phyloP scores from a whole-genome alignment of 495 filamentous ascomycete genomes.

The Diplogelasinospora grovesii region DNA sequence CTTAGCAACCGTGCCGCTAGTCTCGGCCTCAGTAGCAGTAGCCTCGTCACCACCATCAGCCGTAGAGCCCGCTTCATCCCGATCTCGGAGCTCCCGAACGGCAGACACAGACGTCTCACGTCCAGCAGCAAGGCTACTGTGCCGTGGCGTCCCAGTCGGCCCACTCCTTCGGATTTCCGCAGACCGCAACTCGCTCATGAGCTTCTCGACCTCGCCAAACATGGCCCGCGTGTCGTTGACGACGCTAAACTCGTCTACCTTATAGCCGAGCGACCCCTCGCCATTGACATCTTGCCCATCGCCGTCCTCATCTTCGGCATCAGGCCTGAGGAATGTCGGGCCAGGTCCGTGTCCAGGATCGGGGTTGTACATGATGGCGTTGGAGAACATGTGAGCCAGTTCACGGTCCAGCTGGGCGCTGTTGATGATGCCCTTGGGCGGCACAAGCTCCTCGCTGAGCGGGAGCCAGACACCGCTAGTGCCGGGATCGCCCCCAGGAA shows the following conservation, averaged over 20 bases:
- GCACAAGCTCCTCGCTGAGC: slow-evolving; percentile 65
- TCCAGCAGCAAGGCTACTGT: slow-evolving; percentile 20
- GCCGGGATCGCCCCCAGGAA: slow-evolving; percentile 38
- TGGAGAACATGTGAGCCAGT: slow-evolving; percentile 94
- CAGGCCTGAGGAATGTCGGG: slow-evolving; percentile 42
- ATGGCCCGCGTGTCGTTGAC: slow-evolving; percentile 77
- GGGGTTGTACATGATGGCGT: slow-evolving; percentile 95
- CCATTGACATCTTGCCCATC: slow-evolving; percentile 28
- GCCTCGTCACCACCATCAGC: slow-evolving; percentile 10
- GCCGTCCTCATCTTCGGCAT: slow-evolving; percentile 20
- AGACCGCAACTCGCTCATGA: slow-evolving; percentile 42
- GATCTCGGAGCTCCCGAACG: too few species aligned
- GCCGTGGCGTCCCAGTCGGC: slow-evolving; percentile 8
- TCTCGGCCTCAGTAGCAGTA: slow-evolving; percentile 13
- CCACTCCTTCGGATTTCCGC: slow-evolving; percentile 20
- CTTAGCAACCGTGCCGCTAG: slow-evolving; percentile 8
- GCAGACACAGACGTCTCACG: not conserved
- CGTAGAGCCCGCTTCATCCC: not conserved
- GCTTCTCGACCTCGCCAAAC: slow-evolving; percentile 68
- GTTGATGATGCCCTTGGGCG: slow-evolving; percentile 89
- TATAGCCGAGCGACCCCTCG: slow-evolving; percentile 42
- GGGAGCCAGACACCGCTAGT: slow-evolving; percentile 55
- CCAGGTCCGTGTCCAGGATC: slow-evolving; percentile 64
- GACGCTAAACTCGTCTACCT: slow-evolving; percentile 68
- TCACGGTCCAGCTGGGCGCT: slow-evolving; percentile 91